A percentile compares a stretch with the other conserved stretches of the same genome.
These are phyloP conservation scores for Verticillium zaregamsianum DNA, from an alignment of 2,329 filamentous ascomycete species.

Conservation along the genomic window DNA sequence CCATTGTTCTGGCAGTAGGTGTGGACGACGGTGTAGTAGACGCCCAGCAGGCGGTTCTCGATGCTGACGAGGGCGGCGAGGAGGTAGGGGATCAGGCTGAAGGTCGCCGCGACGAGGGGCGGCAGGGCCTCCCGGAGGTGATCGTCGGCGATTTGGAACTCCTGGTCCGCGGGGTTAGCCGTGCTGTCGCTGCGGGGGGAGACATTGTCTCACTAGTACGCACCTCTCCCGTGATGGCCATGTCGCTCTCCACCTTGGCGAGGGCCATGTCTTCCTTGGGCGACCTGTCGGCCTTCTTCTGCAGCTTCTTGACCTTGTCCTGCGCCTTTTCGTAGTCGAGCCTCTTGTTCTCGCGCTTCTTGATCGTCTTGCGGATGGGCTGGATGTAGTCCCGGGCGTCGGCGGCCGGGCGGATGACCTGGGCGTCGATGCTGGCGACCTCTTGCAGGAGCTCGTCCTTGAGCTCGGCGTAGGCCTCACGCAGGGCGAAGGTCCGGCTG, in stretches of 20 bases:
- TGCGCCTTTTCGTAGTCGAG: slow-evolving; percentile 78
- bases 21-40: slow-evolving; percentile 74
- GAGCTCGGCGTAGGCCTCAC: slow-evolving; percentile 65
- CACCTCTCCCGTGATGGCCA: slow-evolving; percentile 62
- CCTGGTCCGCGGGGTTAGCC: slow-evolving; percentile 32
- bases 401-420: slow-evolving; percentile 65
- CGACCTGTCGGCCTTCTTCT: slow-evolving; percentile 65
- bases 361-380: slow-evolving; percentile 76
- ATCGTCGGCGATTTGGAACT: slow-evolving; percentile 72
- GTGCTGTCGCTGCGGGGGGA: neutral
- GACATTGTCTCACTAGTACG: slow-evolving; percentile 9
- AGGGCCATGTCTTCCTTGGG: slow-evolving; percentile 70
- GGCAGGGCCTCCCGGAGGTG: slow-evolving; percentile 70
- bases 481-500: slow-evolving; percentile 60
- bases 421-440: slow-evolving; percentile 63
- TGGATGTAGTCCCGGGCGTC: slow-evolving; percentile 65
- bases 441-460: slow-evolving; percentile 69
- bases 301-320: slow-evolving; percentile 63
- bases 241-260: slow-evolving; percentile 67
- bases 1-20: slow-evolving; percentile 65
- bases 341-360: slow-evolving; percentile 78
- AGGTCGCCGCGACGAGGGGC: slow-evolving; percentile 64
- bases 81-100: slow-evolving; percentile 70
- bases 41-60: slow-evolving; percentile 71
- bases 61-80: slow-evolving; percentile 68